phyloP scores from a whole-genome alignment of 352 stramenopile genomes.

The Phytophthora pinifolia region DNA sequence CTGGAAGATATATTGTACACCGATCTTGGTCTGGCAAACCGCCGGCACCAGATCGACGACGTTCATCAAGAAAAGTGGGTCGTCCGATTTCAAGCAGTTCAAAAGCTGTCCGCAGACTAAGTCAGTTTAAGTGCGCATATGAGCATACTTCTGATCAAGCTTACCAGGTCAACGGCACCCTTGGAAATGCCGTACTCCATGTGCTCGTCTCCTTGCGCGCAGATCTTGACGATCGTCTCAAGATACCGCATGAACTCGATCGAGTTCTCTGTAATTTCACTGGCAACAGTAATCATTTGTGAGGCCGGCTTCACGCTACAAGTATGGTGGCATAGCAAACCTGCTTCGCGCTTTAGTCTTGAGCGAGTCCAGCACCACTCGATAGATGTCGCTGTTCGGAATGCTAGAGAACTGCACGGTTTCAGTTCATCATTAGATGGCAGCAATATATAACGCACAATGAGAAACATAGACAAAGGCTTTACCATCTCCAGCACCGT shows the following conservation, averaged over 20 bases:
- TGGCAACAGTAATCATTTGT: conserved; percentile 20
- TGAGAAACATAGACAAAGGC: neutral
- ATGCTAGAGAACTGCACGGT: conserved; percentile 45
- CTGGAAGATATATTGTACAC: conserved; percentile 75
- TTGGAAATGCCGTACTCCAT: conserved; percentile 62
- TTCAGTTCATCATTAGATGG: neutral
- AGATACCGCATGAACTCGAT: conserved; percentile 81
- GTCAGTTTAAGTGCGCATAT: conserved; percentile 6
- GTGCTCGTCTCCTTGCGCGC: conserved; percentile 50
- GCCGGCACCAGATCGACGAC: conserved; percentile 78
- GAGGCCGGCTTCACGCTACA: neutral
- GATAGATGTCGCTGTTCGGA: conserved; percentile 41
- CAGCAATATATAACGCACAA: neutral
- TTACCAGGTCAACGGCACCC: conserved; percentile 44
- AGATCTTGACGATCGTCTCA: conserved; percentile 68
- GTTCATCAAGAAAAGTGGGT: conserved; percentile 85
- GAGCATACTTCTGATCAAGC: conserved; percentile 5
- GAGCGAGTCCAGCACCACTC: conserved; percentile 51
- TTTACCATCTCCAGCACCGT: conserved; percentile 63
- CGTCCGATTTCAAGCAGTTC: conserved; percentile 69
- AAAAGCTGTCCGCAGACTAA: conserved; percentile 47
- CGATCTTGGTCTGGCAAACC: conserved; percentile 62
- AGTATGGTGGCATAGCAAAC: conserved; percentile 21
- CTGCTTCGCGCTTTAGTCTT: conserved; percentile 46
- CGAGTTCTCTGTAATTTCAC: conserved; percentile 48